Evolutionary conservation across 1,284 basidiomycete species (phyloP).

Genomic region (Calocybe gambosa): DNA sequence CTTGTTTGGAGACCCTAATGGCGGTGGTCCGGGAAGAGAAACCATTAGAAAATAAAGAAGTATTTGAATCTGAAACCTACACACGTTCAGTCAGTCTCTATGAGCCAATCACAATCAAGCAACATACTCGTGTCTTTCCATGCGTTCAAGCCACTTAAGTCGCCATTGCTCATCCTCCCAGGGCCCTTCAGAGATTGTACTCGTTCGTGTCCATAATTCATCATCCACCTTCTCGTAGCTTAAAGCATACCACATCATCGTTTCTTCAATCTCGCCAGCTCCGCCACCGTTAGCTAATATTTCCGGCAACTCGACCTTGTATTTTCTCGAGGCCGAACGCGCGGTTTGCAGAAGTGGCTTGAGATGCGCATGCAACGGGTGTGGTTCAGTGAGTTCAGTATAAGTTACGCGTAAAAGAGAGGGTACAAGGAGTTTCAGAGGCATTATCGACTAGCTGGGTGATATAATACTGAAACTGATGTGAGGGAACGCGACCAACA

Average conservation of each 20-base stretch:
- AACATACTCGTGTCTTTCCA: constrained; percentile 70
- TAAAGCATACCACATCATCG: constrained; percentile 68
- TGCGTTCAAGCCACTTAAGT: constrained; percentile 47
- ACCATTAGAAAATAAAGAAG: constrained; percentile 60
- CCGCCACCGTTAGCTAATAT: constrained; percentile 54
- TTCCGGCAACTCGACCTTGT: constrained; percentile 51
- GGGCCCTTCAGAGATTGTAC: constrained; percentile 20
- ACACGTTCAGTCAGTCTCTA: constrained; percentile 2
- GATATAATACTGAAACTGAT: background rate
- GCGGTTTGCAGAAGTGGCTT: constrained; percentile 56
- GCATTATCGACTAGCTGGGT: constrained; percentile 56
- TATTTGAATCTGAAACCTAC: constrained; percentile 67
- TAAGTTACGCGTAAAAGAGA: constrained; percentile 48
- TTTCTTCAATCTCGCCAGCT: constrained; percentile 56
- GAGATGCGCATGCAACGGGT: constrained; percentile 52
- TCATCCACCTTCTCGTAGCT: constrained; percentile 47
- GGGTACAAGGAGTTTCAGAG: constrained; percentile 48
- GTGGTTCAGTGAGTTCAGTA: constrained; percentile 25
- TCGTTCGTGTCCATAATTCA: constrained; percentile 19
- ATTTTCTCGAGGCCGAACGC: constrained; percentile 52
- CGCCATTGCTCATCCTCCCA: constrained; percentile 50
- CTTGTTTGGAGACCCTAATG: constrained; percentile 20
- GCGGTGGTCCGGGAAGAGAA: constrained; percentile 45
- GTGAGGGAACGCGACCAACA: constrained; percentile 2
- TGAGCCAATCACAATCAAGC: constrained; percentile 1